Percentiles rank a stretch among this genome's conserved stretches.
phyloP scores from a whole-genome alignment of 208 protist genomes.

The Trypanosoma mega region DNA sequence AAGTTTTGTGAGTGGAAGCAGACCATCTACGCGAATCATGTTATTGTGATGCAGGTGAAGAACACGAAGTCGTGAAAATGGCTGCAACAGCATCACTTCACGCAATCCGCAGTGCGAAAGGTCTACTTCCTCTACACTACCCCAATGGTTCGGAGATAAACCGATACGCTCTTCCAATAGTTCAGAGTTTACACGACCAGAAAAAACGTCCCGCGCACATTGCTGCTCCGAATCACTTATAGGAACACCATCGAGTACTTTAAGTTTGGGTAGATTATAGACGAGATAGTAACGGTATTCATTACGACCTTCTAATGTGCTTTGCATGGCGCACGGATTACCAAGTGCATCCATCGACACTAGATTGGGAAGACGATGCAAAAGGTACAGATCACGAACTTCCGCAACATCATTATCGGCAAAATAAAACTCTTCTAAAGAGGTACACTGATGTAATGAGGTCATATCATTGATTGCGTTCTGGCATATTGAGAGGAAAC shows the following conservation, averaged over 20 bases:
- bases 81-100: slow-evolving; percentile 67
- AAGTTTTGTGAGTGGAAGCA: slow-evolving; percentile 50
- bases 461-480: slow-evolving; percentile 72
- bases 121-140: slow-evolving; percentile 50
- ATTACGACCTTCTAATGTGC: slow-evolving; percentile 6
- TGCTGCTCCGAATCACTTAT: slow-evolving; percentile 57
- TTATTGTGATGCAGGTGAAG: slow-evolving; percentile 83
- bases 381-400: slow-evolving; percentile 69
- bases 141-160: slow-evolving; percentile 38
- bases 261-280: slow-evolving; percentile 91
- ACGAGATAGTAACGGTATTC: slow-evolving; percentile 86
- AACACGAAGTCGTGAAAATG: slow-evolving; percentile 58
- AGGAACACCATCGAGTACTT: slow-evolving; percentile 84
- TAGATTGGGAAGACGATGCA: slow-evolving; percentile 77
- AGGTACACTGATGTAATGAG: slow-evolving; percentile 34
- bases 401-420: slow-evolving; percentile 76
- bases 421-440: slow-evolving; percentile 85
- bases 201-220: slow-evolving; percentile 62
- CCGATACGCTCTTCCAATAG: slow-evolving; percentile 63
- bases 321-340: slow-evolving; percentile 58
- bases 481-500: slow-evolving; percentile 82
- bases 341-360: slow-evolving; percentile 90
- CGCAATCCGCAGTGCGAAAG: slow-evolving; percentile 75
- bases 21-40: slow-evolving; percentile 48
- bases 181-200: slow-evolving; percentile 77